These are phyloP conservation scores for Triangularia setosa DNA, from an alignment of 2,329 filamentous ascomycete species.

Conservation along the genomic window DNA sequence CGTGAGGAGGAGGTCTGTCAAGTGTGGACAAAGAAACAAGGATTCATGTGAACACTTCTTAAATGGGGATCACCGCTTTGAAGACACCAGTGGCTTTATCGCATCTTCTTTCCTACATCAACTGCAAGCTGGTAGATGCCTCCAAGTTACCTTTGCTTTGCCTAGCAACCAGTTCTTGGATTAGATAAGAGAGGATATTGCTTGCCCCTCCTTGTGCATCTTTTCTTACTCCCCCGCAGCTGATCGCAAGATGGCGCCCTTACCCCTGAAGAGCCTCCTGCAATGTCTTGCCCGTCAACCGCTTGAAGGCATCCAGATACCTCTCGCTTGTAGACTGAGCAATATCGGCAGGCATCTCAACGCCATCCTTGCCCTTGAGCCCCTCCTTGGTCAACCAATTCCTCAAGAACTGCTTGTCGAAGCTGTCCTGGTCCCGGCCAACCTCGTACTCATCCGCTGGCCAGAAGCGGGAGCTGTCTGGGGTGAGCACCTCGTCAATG, in stretches of 20 bases:
- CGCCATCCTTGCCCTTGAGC: conserved; percentile 70
- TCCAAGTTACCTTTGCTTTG: neutral
- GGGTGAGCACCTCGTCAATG: conserved; percentile 82
- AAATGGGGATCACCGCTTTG: neutral
- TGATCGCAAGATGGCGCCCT: neutral
- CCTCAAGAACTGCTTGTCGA: conserved; percentile 81
- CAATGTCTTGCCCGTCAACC: conserved; percentile 56
- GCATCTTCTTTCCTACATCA: neutral
- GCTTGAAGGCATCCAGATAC: conserved; percentile 73
- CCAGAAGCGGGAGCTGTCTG: conserved; percentile 86
- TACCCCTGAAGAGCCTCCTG: conserved; percentile 30
- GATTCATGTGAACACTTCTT: neutral
- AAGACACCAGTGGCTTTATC: neutral
- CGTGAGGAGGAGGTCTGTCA: neutral
- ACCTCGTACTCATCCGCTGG: conserved; percentile 66
- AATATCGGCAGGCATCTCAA: conserved; percentile 69
- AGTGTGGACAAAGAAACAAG: neutral
- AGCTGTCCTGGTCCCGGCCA: conserved; percentile 69
- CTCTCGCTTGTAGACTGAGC: conserved; percentile 64
- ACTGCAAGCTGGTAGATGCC: neutral
- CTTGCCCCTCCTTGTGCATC: neutral
- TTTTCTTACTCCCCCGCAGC: neutral
- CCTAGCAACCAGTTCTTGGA: neutral
- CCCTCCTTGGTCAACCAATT: conserved; percentile 75
- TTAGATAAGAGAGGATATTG: neutral